Evolutionary conservation across 208 protist species (phyloP).

Genomic region (Trypanosoma scelopori): DNA sequence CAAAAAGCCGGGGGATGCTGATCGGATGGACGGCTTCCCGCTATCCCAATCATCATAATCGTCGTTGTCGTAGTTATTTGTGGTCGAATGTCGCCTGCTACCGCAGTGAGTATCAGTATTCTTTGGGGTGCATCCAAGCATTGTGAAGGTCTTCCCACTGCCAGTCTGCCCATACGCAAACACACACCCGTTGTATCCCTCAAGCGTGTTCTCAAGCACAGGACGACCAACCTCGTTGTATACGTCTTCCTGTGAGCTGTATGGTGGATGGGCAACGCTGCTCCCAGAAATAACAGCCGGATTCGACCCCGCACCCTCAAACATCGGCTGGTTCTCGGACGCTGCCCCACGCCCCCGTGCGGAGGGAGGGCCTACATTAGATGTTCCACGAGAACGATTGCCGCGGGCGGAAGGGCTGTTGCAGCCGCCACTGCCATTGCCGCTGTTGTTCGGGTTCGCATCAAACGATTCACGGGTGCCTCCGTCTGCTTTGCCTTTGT

Average conservation of each 20-base stretch:
- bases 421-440: conserved; percentile 25
- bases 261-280: conserved; percentile 46
- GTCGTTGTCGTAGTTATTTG: neutral
- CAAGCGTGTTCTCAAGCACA: conserved; percentile 37
- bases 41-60: conserved; percentile 15
- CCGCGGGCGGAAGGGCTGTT: conserved; percentile 25
- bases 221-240: conserved; percentile 30
- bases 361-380: conserved; percentile 16
- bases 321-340: neutral
- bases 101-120: neutral
- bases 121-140: conserved; percentile 42
- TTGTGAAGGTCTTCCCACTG: conserved; percentile 74
- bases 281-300: conserved; percentile 26
- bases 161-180: conserved; percentile 69
- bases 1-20: neutral
- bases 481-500: conserved; percentile 4
- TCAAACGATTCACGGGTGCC: conserved; percentile 43
- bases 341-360: conserved; percentile 1
- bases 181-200: conserved; percentile 42
- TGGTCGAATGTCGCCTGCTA: neutral
- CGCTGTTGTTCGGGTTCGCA: conserved; percentile 29
- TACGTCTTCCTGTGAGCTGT: conserved; percentile 25
- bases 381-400: neutral
- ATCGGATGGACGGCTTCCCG: conserved; percentile 3
- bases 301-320: conserved; percentile 30